Conservation (phyloP, 331 rosid genomes). For the Saraca asoca region DNA sequence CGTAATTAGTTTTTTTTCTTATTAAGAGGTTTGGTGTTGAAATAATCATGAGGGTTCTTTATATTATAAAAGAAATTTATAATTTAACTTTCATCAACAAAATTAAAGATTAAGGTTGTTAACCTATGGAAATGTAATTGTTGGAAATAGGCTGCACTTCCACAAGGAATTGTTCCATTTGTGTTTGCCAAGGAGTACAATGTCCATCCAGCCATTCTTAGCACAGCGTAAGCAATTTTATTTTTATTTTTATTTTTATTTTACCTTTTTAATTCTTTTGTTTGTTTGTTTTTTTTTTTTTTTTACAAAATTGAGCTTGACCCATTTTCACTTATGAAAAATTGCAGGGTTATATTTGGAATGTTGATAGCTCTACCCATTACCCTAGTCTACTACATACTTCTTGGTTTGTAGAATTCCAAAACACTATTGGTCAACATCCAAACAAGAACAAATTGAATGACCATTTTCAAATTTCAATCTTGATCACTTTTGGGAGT, state of each 20-base stretch:
- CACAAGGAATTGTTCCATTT: constrained; percentile 74
- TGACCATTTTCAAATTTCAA: constrained; percentile 11
- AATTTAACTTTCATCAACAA: too few species aligned
- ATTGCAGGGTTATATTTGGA: constrained; percentile 72
- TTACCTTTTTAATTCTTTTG: too few species aligned
- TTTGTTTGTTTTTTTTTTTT: too few species aligned
- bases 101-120: not conserved
- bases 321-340: not conserved
- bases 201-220: constrained; percentile 70
- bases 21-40: too few species aligned
- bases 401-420: constrained; percentile 54
- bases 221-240: constrained; percentile 61
- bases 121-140: not conserved
- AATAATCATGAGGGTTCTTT: too few species aligned
- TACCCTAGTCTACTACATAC: constrained; percentile 59
- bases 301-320: not conserved
- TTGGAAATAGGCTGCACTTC: constrained; percentile 65
- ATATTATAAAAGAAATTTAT: too few species aligned
- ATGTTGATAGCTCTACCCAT: constrained; percentile 72
- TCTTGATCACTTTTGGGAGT: constrained; percentile 38
- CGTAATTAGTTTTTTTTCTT: too few species aligned
- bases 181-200: constrained; percentile 79
- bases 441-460: constrained; percentile 8
- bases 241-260: too few species aligned
- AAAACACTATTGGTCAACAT: constrained; percentile 35